phyloP scores from a whole-genome alignment of 805 yeast genomes.

The Candida tibetensis region DNA sequence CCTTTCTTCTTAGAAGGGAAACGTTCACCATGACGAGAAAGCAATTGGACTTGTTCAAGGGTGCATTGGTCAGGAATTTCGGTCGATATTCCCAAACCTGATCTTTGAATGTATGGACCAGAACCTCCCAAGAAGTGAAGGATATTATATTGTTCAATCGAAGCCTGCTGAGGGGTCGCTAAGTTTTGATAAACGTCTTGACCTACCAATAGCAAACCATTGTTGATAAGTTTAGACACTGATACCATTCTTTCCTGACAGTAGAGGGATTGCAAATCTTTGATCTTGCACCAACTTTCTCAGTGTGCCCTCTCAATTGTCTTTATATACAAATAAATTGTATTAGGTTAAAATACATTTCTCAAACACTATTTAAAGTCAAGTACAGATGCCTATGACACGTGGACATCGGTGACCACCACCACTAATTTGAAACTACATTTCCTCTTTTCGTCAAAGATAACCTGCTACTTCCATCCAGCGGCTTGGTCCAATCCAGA shows the following conservation, averaged over 20 bases:
- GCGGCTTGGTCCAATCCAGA: too few relatives aligned
- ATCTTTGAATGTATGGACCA: slow-evolving; percentile 53
- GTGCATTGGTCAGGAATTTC: slow-evolving; percentile 50
- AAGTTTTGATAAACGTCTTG: slow-evolving; percentile 26
- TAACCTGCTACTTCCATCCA: too few relatives aligned
- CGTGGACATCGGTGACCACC: too few relatives aligned
- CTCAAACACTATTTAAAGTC: too few relatives aligned
- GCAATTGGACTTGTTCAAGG: slow-evolving; percentile 65
- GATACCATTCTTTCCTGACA: slow-evolving; percentile 31
- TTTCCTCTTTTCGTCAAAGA: too few relatives aligned
- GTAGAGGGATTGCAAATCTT: too few relatives aligned
- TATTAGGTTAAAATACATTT: too few relatives aligned
- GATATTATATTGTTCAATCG: slow-evolving; percentile 46
- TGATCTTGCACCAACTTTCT: too few relatives aligned
- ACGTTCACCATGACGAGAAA: slow-evolving; percentile 83
- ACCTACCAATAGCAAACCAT: slow-evolving; percentile 29
- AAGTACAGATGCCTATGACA: too few relatives aligned
- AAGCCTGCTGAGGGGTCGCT: slow-evolving; percentile 42
- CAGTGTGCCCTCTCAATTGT: too few relatives aligned
- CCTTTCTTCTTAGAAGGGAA: slow-evolving; percentile 47
- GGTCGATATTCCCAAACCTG: slow-evolving; percentile 52
- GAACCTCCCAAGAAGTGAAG: slow-evolving; percentile 52
- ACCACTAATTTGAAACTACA: too few relatives aligned
- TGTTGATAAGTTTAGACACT: slow-evolving; percentile 25
- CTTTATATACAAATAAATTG: too few relatives aligned